These are phyloP conservation scores for Phanerochaete carnosa DNA, from an alignment of 768 basidiomycete genomes.

Conservation along the genomic window DNA sequence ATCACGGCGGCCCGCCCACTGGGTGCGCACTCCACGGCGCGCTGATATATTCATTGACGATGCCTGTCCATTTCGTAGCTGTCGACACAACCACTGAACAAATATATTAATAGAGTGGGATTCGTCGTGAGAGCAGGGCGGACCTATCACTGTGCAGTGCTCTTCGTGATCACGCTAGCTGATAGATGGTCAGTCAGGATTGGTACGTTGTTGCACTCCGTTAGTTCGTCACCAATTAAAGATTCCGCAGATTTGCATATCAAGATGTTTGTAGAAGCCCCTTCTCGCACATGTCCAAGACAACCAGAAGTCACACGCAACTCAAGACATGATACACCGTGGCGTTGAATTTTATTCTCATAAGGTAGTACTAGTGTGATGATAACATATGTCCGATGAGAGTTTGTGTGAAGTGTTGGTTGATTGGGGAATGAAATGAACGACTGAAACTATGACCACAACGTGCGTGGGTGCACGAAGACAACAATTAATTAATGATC, in stretches of 20 bases:
- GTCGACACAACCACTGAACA: too few species aligned
- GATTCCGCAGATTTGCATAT: too few species aligned
- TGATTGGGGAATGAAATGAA: neutral
- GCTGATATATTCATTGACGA: too few species aligned
- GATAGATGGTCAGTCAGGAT: neutral
- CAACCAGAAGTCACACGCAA: neutral
- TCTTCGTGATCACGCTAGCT: neutral
- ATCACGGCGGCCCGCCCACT: too few species aligned
- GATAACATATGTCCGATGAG: neutral
- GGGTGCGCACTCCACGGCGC: too few species aligned
- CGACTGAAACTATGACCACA: neutral
- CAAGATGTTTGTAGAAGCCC: too few species aligned
- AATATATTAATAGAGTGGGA: too few species aligned
- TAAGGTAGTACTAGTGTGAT: conserved; percentile 2
- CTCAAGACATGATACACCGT: neutral
- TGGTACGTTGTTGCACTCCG: too few species aligned
- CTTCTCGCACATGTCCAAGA: neutral
- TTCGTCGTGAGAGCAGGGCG: too few species aligned
- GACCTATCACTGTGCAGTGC: neutral
- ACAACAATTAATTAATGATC: neutral
- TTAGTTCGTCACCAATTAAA: too few species aligned
- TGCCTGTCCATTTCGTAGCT: too few species aligned
- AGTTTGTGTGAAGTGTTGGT: neutral
- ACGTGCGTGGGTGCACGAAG: neutral
- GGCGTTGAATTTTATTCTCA: neutral